Evolutionary conservation across 306 rosid species (phyloP).

Genomic region (Cucumis cinereus): DNA sequence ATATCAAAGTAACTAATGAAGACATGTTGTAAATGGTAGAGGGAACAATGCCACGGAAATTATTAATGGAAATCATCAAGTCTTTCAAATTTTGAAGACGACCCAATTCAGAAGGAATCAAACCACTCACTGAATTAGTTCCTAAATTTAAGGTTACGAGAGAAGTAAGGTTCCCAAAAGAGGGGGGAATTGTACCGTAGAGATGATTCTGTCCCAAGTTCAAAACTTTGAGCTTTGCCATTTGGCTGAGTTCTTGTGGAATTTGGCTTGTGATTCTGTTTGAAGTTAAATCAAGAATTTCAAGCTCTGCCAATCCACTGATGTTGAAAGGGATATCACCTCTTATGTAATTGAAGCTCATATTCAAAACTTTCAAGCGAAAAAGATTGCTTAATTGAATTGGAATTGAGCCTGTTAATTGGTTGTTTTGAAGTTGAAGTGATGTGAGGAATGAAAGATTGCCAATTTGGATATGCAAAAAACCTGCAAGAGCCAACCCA

Average conservation of each 20-base stretch:
- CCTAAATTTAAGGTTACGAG: constrained; percentile 37
- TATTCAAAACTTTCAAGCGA: constrained; percentile 30
- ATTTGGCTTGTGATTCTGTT: constrained; percentile 34
- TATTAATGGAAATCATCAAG: constrained; percentile 41
- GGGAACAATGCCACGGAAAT: constrained; percentile 46
- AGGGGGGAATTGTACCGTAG: constrained; percentile 31
- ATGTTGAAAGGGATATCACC: constrained; percentile 39
- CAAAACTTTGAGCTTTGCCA: constrained; percentile 37
- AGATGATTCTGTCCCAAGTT: constrained; percentile 34
- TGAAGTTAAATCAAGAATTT: constrained; percentile 29
- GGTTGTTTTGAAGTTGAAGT: constrained; percentile 40
- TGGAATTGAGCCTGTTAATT: constrained; percentile 38
- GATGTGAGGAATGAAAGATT: constrained; percentile 40
- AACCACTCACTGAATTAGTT: constrained; percentile 41
- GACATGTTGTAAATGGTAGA: constrained; percentile 38
- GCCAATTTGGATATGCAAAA: constrained; percentile 32
- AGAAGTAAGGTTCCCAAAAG: constrained; percentile 49
- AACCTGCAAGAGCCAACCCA: constrained; percentile 31
- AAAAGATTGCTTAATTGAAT: constrained; percentile 27
- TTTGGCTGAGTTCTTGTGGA: constrained; percentile 23
- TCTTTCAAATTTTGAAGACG: constrained; percentile 30
- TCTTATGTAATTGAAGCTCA: constrained; percentile 35
- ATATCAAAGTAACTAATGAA: constrained; percentile 34
- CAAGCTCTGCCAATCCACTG: constrained; percentile 25
- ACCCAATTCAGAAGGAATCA: constrained; percentile 41